A percentile compares a stretch with the other conserved stretches of the same genome.
Conservation (phyloP, 495 filamentous ascomycete species). For the Podospora australis region DNA sequence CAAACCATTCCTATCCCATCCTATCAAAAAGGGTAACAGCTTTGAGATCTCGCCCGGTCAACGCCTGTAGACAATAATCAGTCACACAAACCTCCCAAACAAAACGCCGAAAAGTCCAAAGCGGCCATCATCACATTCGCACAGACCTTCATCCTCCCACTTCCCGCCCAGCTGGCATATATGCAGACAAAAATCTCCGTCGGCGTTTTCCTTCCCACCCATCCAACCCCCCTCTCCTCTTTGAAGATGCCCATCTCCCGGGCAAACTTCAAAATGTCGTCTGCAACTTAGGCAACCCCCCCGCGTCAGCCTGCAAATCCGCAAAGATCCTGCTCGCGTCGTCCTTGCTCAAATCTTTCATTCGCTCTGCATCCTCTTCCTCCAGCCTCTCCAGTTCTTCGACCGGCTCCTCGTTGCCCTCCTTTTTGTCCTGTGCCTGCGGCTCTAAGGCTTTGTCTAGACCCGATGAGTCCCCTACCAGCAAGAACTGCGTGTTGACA, state of each 20-base stretch:
- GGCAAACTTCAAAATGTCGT: constrained; percentile 38
- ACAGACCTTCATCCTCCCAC: background rate
- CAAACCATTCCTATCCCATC: too few species aligned
- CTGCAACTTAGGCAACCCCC: constrained; percentile 36
- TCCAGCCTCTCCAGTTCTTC: constrained; percentile 40
- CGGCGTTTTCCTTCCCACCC: background rate
- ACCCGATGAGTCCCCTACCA: constrained; percentile 68
- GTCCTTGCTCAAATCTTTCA: constrained; percentile 31
- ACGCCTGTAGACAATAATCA: too few species aligned
- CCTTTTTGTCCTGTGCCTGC: constrained; percentile 50
- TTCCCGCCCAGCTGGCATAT: background rate
- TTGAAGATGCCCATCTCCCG: too few species aligned
- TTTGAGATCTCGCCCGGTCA: too few species aligned
- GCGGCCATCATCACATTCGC: background rate
- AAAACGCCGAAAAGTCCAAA: background rate
- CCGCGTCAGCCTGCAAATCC: constrained; percentile 33
- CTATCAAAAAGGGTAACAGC: too few species aligned
- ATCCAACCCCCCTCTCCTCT: too few species aligned
- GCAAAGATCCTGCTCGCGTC: constrained; percentile 36
- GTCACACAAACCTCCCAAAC: too few species aligned
- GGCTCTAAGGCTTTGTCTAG: constrained; percentile 55
- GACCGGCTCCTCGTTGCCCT: constrained; percentile 54
- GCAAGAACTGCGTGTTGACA: constrained; percentile 69
- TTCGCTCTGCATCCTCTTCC: constrained; percentile 36
- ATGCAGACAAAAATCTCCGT: background rate